Percentiles rank a stretch among this genome's conserved stretches.
phyloP scores from a whole-genome alignment of 352 stramenopile genomes.

The Achlya hypogyna region DNA sequence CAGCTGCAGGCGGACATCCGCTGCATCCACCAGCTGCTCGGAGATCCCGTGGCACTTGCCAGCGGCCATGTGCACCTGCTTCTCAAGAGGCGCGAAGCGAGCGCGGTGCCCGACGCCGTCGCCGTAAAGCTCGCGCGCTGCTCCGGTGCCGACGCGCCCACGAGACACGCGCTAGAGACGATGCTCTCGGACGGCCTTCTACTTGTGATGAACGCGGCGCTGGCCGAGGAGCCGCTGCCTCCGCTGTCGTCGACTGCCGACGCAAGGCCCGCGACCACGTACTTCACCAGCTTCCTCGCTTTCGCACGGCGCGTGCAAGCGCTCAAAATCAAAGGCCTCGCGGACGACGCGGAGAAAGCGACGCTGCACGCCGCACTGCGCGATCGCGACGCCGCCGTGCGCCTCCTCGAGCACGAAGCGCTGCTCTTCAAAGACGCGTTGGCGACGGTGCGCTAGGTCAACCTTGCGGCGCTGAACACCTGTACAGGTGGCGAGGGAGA shows the following conservation, averaged over 20 bases:
- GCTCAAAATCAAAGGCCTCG: conserved; percentile 33
- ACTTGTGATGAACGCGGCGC: not conserved
- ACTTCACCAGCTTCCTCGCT: conserved; percentile 32
- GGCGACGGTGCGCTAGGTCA: conserved; percentile 22
- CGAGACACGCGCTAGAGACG: not conserved
- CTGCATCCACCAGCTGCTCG: conserved; percentile 27
- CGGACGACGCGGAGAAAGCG: conserved; percentile 32
- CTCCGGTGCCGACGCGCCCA: not conserved
- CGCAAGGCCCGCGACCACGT: conserved; percentile 27
- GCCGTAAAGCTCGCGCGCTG: not conserved
- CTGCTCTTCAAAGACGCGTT: conserved; percentile 55
- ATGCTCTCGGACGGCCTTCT: conserved; percentile 2
- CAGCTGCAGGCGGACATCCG: conserved; percentile 55
- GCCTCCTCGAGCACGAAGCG: conserved; percentile 37
- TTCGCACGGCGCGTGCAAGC: conserved; percentile 38
- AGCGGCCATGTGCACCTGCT: not conserved
- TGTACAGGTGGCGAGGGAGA: not conserved
- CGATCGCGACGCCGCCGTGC: conserved; percentile 29
- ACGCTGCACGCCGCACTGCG: conserved; percentile 25
- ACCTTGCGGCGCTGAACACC: not conserved
- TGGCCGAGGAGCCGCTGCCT: not conserved
- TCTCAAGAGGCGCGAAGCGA: not conserved
- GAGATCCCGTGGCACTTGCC: not conserved
- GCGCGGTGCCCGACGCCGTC: not conserved
- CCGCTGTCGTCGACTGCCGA: not conserved